A percentile compares a stretch with the other conserved stretches of the same genome.
Evolutionary conservation across 495 filamentous ascomycete species (phyloP).

Genomic region (Neurospora sp.): DNA sequence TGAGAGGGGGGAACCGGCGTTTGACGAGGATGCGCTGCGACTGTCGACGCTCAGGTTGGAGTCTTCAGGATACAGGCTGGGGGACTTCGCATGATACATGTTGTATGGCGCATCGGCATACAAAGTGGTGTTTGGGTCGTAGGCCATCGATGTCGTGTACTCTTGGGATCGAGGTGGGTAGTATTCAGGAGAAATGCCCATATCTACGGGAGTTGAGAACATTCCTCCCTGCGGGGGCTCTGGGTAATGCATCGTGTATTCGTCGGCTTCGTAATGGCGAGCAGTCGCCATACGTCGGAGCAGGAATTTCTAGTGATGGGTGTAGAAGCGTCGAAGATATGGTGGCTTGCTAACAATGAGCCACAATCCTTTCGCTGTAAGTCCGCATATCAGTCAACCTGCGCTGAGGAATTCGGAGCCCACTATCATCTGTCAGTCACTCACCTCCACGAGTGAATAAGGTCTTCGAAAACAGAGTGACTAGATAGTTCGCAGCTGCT

Average conservation of each 20-base stretch:
- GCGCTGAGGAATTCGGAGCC: not conserved
- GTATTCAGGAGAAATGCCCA: slow-evolving; percentile 31
- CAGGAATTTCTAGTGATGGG: not conserved
- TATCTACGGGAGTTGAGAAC: slow-evolving; percentile 27
- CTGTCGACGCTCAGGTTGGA: slow-evolving; percentile 65
- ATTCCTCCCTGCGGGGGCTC: slow-evolving; percentile 29
- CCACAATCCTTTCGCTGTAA: not conserved
- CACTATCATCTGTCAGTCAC: not conserved
- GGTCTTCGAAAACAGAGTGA: not conserved
- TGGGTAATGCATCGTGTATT: slow-evolving; percentile 34
- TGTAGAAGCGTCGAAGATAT: not conserved
- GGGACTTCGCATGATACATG: slow-evolving; percentile 28
- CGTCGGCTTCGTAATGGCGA: slow-evolving; percentile 20
- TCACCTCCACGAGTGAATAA: not conserved
- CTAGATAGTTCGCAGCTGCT: not conserved
- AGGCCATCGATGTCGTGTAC: slow-evolving; percentile 29
- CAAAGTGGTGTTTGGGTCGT: slow-evolving; percentile 20
- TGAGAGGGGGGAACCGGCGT: slow-evolving; percentile 71
- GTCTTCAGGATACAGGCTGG: slow-evolving; percentile 35
- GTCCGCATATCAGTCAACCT: not conserved
- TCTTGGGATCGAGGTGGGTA: slow-evolving; percentile 31
- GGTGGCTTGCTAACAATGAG: not conserved
- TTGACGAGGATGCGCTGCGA: slow-evolving; percentile 70
- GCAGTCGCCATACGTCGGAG: slow-evolving; percentile 7
- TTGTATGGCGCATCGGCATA: slow-evolving; percentile 28